phyloP scores from a whole-genome alignment of 2,329 filamentous ascomycete species.

The Pseudogymnoascus sp. region DNA sequence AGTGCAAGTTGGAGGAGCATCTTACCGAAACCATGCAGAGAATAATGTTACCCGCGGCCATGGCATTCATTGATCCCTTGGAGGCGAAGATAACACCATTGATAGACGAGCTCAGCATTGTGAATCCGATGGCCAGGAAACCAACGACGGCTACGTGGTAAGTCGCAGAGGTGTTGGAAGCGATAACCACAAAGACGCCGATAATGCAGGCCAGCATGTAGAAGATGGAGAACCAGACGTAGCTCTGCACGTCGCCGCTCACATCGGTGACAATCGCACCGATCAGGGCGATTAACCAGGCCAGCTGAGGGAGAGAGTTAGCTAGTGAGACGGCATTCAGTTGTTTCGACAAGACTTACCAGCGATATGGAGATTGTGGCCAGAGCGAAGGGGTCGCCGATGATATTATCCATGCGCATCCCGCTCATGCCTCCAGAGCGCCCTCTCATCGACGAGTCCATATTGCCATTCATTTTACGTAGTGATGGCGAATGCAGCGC shows the following conservation, averaged over 20 bases:
- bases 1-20: conserved; percentile 17
- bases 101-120: conserved; percentile 77
- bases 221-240: conserved; percentile 84
- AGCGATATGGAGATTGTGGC: conserved; percentile 87
- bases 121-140: conserved; percentile 75
- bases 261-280: conserved; percentile 57
- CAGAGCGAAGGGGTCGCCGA: conserved; percentile 93
- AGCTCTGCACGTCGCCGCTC: conserved; percentile 51
- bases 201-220: conserved; percentile 79
- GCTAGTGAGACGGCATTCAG: neutral
- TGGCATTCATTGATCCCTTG: conserved; percentile 70
- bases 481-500: conserved; percentile 67
- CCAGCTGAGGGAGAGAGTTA: conserved; percentile 53
- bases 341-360: conserved; percentile 48
- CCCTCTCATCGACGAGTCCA: conserved; percentile 40
- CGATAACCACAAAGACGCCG: conserved; percentile 75
- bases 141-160: conserved; percentile 90
- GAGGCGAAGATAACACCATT: conserved; percentile 77
- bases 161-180: conserved; percentile 73
- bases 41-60: conserved; percentile 86
- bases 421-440: conserved; percentile 44
- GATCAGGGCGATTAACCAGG: conserved; percentile 91
- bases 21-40: conserved; percentile 87
- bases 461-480: conserved; percentile 71
- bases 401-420: conserved; percentile 78